Conservation (phyloP, 805 yeast species). For the Saccharomycopsis synnaedendra region DNA sequence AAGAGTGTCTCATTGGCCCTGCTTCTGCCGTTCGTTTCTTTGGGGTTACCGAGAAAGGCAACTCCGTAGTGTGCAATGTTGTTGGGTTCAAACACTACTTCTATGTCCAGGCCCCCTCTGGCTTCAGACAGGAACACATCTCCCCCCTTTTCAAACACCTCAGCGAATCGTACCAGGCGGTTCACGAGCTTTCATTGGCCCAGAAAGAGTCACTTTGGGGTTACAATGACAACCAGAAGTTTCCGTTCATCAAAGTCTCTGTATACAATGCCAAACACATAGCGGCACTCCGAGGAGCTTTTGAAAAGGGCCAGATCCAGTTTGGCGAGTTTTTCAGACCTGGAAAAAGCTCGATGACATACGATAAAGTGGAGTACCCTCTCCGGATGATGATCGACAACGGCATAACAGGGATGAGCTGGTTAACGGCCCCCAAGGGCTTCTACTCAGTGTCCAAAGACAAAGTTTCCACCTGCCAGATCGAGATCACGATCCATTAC, state of each 20-base stretch:
- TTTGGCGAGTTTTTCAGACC: constrained; percentile 52
- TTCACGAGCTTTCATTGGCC: constrained; percentile 51
- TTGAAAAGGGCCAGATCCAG: constrained; percentile 71
- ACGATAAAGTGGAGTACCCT: constrained; percentile 81
- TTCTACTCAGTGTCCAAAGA: constrained; percentile 41
- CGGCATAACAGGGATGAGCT: constrained; percentile 89
- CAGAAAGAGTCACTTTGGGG: constrained; percentile 91
- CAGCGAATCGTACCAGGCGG: constrained; percentile 39
- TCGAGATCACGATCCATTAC: constrained; percentile 67
- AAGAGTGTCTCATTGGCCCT: constrained; percentile 55
- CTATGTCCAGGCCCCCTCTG: constrained; percentile 83
- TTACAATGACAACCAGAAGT: constrained; percentile 62
- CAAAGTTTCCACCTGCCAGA: constrained; percentile 67
- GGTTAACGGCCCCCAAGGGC: constrained; percentile 81
- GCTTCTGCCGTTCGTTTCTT: constrained; percentile 68
- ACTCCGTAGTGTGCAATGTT: constrained; percentile 83
- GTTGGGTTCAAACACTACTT: constrained; percentile 83
- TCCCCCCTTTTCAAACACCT: constrained; percentile 34
- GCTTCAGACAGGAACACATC: constrained; percentile 49
- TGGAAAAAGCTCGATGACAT: constrained; percentile 49
- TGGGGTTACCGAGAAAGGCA: constrained; percentile 84
- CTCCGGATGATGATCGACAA: constrained; percentile 88
- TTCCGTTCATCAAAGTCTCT: constrained; percentile 69
- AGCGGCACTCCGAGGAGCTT: constrained; percentile 59
- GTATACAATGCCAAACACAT: constrained; percentile 57